Percentiles rank a stretch among this genome's conserved stretches.
These are phyloP conservation scores for Schizophyllum amplum DNA, from an alignment of 1,284 basidiomycete genomes.

Conservation along the genomic window DNA sequence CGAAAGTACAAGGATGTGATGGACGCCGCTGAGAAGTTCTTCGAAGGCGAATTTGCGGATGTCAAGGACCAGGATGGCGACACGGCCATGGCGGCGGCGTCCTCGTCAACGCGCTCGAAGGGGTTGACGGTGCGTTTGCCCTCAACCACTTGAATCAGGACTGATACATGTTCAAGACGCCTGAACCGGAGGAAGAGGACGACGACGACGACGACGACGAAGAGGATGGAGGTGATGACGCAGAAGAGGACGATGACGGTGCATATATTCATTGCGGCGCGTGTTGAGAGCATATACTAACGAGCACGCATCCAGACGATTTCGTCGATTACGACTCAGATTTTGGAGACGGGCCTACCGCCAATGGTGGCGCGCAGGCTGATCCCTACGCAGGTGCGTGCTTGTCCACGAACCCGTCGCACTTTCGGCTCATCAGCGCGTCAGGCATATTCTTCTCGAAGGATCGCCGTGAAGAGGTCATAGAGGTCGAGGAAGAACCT, in stretches of 20 bases:
- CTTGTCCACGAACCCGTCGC: neutral
- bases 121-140: constrained; percentile 18
- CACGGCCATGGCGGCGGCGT: constrained; percentile 13
- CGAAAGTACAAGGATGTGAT: constrained; percentile 76
- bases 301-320: constrained; percentile 27
- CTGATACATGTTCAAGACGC: constrained; percentile 7
- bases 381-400: constrained; percentile 78
- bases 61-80: constrained; percentile 46
- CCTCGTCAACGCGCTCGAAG: constrained; percentile 18
- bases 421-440: neutral
- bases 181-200: constrained; percentile 15
- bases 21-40: constrained; percentile 81
- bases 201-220: constrained; percentile 55
- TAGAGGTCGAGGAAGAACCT: constrained; percentile 76
- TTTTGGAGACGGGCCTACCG: constrained; percentile 38
- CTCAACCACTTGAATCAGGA: neutral
- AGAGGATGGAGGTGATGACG: constrained; percentile 39
- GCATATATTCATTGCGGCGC: constrained; percentile 12
- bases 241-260: constrained; percentile 50
- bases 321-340: constrained; percentile 77
- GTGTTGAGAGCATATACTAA: neutral
- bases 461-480: constrained; percentile 77
- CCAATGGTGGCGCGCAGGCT: constrained; percentile 33
- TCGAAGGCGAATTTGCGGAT: constrained; percentile 74
- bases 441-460: constrained; percentile 88